A percentile compares a stretch with the other conserved stretches of the same genome.
These are phyloP conservation scores for Fusarium graminum DNA, from an alignment of 2,329 filamentous ascomycete species.

Conservation along the genomic window DNA sequence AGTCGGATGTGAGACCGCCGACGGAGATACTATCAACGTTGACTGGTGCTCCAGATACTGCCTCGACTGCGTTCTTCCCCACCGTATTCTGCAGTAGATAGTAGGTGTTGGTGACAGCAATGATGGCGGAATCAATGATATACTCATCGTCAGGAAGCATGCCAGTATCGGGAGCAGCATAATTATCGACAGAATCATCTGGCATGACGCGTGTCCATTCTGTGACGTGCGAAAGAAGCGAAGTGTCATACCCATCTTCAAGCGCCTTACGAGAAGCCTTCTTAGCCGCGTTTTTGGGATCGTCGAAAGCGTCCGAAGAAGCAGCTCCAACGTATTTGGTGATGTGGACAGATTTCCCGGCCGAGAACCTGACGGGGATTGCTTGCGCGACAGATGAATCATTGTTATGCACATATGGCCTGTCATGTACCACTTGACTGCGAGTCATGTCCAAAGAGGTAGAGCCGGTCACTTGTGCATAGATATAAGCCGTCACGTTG, in stretches of 20 bases:
- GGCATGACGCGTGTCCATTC: conserved; percentile 13
- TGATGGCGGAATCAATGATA: conserved; percentile 9
- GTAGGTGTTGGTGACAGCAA: conserved; percentile 3
- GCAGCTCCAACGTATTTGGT: conserved; percentile 5
- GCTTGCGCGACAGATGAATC: conserved; percentile 2
- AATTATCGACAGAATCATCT: conserved; percentile 10
- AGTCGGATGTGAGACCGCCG: conserved; percentile 8
- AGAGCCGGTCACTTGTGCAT: neutral
- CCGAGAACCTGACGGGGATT: conserved; percentile 3
- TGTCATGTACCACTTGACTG: neutral
- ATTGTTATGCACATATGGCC: conserved; percentile 2
- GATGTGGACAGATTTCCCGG: neutral
- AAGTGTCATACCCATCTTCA: neutral
- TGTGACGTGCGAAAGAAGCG: accelerated
- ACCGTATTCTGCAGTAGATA: conserved; percentile 10
- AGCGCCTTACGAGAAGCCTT: neutral
- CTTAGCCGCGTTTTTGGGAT: neutral
- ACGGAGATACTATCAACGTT: conserved; percentile 11
- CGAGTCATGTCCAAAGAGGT: neutral
- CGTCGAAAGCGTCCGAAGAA: conserved; percentile 6
- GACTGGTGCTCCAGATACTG: neutral
- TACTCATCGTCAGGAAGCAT: neutral
- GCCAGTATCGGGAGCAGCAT: neutral
- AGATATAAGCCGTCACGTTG: conserved; percentile 7
- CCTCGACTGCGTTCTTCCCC: conserved; percentile 9